phyloP scores from a whole-genome alignment of 768 basidiomycete genomes.

The Boletus reticuloceps region DNA sequence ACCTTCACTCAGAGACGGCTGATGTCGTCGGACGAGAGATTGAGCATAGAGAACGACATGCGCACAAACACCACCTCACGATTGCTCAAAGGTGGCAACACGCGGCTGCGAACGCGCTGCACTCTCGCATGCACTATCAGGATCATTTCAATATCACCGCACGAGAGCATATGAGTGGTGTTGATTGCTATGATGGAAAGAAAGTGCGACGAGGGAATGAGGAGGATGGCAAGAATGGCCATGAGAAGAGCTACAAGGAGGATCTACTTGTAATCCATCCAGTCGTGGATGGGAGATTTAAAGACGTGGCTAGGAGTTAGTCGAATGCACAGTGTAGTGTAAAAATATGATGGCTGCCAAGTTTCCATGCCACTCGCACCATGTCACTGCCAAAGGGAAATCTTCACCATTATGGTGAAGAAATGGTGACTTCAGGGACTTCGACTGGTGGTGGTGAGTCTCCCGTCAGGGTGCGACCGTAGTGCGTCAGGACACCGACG shows the following conservation, averaged over 20 bases:
- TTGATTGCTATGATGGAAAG: slow-evolving; percentile 72
- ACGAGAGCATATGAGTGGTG: slow-evolving; percentile 72
- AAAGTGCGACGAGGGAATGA: slow-evolving; percentile 38
- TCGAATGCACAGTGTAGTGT: slow-evolving; percentile 5
- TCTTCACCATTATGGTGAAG: slow-evolving; percentile 1
- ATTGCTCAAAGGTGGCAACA: no score
- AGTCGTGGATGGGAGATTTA: slow-evolving; percentile 63
- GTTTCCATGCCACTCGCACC: background rate
- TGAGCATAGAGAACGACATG: slow-evolving; percentile 36
- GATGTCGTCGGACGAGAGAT: slow-evolving; percentile 48
- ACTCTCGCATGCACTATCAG: slow-evolving; percentile 53
- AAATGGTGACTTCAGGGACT: slow-evolving; percentile 32
- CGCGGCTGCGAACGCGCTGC: no score
- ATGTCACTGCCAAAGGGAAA: background rate
- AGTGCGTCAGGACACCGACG: slow-evolving; percentile 57
- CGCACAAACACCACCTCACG: no score
- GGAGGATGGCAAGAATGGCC: slow-evolving; percentile 8
- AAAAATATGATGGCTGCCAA: background rate
- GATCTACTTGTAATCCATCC: slow-evolving; percentile 62
- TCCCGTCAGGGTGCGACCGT: slow-evolving; percentile 50
- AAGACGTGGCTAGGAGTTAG: slow-evolving; percentile 44
- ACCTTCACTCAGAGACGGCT: slow-evolving; percentile 44
- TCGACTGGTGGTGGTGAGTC: slow-evolving; percentile 44
- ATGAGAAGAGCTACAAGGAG: slow-evolving; percentile 29
- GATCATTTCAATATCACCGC: slow-evolving; percentile 57